A percentile compares a stretch with the other conserved stretches of the same genome.
phyloP scores from a whole-genome alignment of 805 yeast species.

The Candida sanyiensis region DNA sequence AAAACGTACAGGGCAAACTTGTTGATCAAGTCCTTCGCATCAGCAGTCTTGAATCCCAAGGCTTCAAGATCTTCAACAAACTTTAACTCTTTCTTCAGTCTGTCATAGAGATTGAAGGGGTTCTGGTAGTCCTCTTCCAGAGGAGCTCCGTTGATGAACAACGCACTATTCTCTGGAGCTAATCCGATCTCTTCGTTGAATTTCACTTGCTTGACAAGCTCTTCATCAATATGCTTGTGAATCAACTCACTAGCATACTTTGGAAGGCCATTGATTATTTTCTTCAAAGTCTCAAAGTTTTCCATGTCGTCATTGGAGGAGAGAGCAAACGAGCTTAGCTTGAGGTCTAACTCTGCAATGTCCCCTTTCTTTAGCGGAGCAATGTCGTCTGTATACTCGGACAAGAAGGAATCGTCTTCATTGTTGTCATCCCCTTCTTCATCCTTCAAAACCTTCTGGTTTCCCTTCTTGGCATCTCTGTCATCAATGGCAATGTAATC shows the following conservation, averaged over 20 bases:
- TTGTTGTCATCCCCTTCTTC: conserved; percentile 5
- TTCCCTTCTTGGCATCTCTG: conserved; percentile 32
- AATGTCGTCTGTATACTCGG: conserved; percentile 27
- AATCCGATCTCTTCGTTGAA: conserved; percentile 35
- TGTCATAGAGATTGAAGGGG: conserved; percentile 35
- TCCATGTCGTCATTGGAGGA: conserved; percentile 23
- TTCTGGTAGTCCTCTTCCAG: conserved; percentile 41
- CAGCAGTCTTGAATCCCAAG: conserved; percentile 30
- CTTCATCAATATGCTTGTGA: conserved; percentile 17
- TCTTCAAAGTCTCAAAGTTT: conserved; percentile 34
- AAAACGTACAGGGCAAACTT: conserved; percentile 33
- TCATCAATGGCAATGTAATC: conserved; percentile 66
- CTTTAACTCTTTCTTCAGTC: conserved; percentile 33
- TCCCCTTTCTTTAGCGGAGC: conserved; percentile 28
- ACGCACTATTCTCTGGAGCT: conserved; percentile 37
- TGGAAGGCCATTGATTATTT: conserved; percentile 50
- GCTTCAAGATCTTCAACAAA: conserved; percentile 24
- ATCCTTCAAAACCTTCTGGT: conserved; percentile 20
- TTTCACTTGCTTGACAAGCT: conserved; percentile 25
- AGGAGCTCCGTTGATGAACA: conserved; percentile 68
- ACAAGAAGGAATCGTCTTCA: conserved; percentile 15
- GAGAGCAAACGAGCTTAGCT: conserved; percentile 32
- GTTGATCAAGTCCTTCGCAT: conserved; percentile 34
- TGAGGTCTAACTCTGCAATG: conserved; percentile 34
- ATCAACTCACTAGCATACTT: conserved; percentile 34